These are phyloP conservation scores for Alternaria ethzedia DNA, from an alignment of 2,329 filamentous ascomycete species.

Conservation along the genomic window DNA sequence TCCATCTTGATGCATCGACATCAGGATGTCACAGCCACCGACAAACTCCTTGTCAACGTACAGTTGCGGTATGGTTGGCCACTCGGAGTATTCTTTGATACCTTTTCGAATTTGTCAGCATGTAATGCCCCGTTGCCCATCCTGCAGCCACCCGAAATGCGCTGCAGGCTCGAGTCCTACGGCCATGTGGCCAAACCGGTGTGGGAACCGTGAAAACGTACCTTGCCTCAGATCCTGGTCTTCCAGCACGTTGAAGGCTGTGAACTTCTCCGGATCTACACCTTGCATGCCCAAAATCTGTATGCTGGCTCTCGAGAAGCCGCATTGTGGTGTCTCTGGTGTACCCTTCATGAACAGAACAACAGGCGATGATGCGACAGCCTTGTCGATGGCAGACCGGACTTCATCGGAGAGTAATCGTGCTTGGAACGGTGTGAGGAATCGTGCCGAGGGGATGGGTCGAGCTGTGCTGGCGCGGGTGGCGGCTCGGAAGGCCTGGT, in stretches of 20 bases:
- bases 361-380: conserved; percentile 84
- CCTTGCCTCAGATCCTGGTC: conserved; percentile 84
- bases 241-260: conserved; percentile 97
- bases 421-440: conserved; percentile 55
- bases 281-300: conserved; percentile 95
- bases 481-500: conserved; percentile 47
- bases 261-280: conserved; percentile 93
- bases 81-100: conserved; percentile 99
- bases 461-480: conserved; percentile 37
- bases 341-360: conserved; percentile 99
- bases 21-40: conserved; percentile 95
- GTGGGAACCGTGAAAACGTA: conserved; percentile 44
- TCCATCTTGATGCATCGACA: conserved; percentile 96
- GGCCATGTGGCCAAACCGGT: accelerated
- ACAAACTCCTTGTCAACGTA: conserved; percentile 96
- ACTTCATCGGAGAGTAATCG: conserved; percentile 83
- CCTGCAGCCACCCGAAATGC: not conserved
- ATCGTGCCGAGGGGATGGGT: conserved; percentile 49
- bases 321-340: conserved; percentile 93
- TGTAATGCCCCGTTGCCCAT: not conserved
- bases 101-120: conserved; percentile 59
- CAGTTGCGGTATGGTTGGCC: conserved; percentile 97
- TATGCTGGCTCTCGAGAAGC: conserved; percentile 92
- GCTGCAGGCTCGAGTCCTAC: not conserved
- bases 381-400: conserved; percentile 84